Evolutionary conservation across 2,329 filamentous ascomycete genomes (phyloP), one percentile per base, ranked within the genome.

Genomic region (Aspergillus fumigatus): DNA sequence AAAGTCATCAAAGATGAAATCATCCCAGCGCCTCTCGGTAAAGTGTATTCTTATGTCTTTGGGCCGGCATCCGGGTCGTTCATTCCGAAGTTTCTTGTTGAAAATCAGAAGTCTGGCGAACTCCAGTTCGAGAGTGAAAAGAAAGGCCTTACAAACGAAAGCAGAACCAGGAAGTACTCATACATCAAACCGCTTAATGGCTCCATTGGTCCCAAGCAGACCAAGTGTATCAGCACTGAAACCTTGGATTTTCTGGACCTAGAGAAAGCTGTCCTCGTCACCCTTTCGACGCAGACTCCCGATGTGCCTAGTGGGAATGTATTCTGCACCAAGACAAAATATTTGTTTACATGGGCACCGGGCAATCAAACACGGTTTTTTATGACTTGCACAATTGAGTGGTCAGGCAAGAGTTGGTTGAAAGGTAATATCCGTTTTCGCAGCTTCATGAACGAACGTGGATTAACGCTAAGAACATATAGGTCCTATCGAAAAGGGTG

Each of bases 321-420:
- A 3, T 99, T 99, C 70, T 84, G 84, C 40, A 89, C 90, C 48
- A 97, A 97, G 75, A 99, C 94, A 3, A 90, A 89, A 65, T 99
- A 97, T 69, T 96, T 95, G 68, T 80, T 99, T 23, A 90, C 90
- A 52, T 99, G 94, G 94, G 92, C 87, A 3, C 86, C 94, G 51
- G 88, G 87, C 60, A 96, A 96, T 67, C 79, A 85, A 41, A 99
- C 95, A 1, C 84, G 92, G 27, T 77, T 99, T 29, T 85, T 94
- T 59, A 88, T 93, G 77, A 97, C 88, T 63, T 97, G 91, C 72
- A 88, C 86, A 2, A 89, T 97, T 47, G 95, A 99, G 69, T 99
- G 95, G 95, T 88, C 88, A 3, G 92, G 92, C 65, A 99, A 97
- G 81, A 97, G 92, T 78, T 99, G 94, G 94, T 78, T 99, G 48